Evolutionary conservation across 2,329 filamentous ascomycete species (phyloP).

Genomic region (Colletotrichum endophyticum): DNA sequence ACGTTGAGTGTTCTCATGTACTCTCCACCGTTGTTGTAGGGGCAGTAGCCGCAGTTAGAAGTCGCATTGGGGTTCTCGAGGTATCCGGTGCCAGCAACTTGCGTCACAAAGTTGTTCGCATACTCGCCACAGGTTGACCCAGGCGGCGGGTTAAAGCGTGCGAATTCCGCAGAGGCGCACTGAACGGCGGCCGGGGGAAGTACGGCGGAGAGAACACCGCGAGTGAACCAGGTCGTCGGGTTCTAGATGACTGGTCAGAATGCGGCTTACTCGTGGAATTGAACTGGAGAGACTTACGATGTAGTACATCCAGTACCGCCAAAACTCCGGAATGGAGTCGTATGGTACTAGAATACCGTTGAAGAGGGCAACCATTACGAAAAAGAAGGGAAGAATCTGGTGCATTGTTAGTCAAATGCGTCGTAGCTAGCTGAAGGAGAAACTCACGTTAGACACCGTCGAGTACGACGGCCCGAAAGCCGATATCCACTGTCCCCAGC

Average conservation of each 20-base stretch:
- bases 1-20: conserved; percentile 66
- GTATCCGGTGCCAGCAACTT: conserved; percentile 56
- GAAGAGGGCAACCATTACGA: conserved; percentile 78
- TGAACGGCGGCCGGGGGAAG: conserved; percentile 31
- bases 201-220: conserved; percentile 16
- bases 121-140: conserved; percentile 70
- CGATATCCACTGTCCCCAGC: conserved; percentile 85
- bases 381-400: conserved; percentile 75
- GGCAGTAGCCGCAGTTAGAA: conserved; percentile 71
- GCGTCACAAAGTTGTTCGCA: conserved; percentile 61
- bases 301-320: conserved; percentile 38
- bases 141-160: conserved; percentile 63
- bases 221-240: conserved; percentile 16
- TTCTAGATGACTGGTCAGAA: neutral
- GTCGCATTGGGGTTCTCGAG: conserved; percentile 66
- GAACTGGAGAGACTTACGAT: neutral
- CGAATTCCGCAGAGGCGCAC: conserved; percentile 42
- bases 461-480: conserved; percentile 82
- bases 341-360: conserved; percentile 67
- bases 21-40: conserved; percentile 60
- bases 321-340: conserved; percentile 39
- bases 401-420: neutral
- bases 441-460: conserved; percentile 70
- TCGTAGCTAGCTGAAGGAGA: neutral
- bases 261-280: neutral